Evolutionary conservation across 164 flowering plant species (phyloP), one percentile per base, ranked within the genome.

Genomic region (Vitis cinerea): DNA sequence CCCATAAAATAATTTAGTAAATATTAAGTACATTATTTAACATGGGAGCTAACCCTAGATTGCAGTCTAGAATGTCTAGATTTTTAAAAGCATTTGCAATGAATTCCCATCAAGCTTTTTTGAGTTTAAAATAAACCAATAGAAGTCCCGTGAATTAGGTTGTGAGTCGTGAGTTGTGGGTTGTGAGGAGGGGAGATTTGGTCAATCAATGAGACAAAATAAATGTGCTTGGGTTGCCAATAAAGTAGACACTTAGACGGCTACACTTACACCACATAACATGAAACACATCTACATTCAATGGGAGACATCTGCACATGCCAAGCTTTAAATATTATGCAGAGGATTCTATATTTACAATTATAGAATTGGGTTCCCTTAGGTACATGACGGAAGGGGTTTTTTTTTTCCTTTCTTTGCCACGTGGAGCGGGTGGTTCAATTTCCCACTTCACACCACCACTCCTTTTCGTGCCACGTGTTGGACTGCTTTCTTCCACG

Each of bases 141-240:
- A 15, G 50, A 68, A 70, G 44, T 59, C 75, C 83, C 79, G 78
- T 82, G 82, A 86, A 70, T 72, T 64, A 67, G 57, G 64, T 50
- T 51, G 4, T 37, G 44, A 37, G 44, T 37, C 2, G 4, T 37
- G 44, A 37, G 44, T 37, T 37, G 44, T 37, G 44, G 2, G 6
- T 37, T 37, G 27, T 76, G 63, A 52, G 52, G 12, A 16, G 9
- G 49, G 59, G 67, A 61, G 66, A 73, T 73, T 67, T 66, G 69
- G 84, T 82, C 88, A 79, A 78, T 70, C 67, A 80, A 79, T 80
- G 75, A 77, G 83, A 79, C 84, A 83, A 70, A 77, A 50, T 12
- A 64, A 64, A 80, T 76, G 74, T 76, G 77, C 64, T 67, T 68
- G 72, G 74, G 70, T 73, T 75, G 69, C 72, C 65, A 47, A 66